phyloP scores from a whole-genome alignment of 495 filamentous ascomycete species.

The Xylaria cubensis region DNA sequence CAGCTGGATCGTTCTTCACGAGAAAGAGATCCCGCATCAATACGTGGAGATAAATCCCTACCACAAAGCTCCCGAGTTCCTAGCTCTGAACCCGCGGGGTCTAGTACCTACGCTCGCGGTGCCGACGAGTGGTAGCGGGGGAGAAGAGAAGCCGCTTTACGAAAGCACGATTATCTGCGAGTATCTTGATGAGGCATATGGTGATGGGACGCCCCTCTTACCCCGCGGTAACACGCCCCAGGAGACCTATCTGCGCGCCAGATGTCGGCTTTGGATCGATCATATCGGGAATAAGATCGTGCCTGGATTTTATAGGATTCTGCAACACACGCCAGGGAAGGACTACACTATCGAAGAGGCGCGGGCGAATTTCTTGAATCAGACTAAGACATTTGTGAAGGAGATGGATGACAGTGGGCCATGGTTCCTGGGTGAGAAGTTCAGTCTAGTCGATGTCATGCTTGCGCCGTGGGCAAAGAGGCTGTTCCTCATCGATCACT shows the following conservation, averaged over 20 bases:
- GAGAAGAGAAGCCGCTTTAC: slow-evolving; percentile 63
- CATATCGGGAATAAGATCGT: slow-evolving; percentile 69
- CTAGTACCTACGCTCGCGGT: slow-evolving; percentile 69
- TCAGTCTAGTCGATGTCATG: slow-evolving; percentile 67
- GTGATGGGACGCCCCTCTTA: slow-evolving; percentile 49
- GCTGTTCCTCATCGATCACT: slow-evolving; percentile 73
- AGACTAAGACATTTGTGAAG: slow-evolving; percentile 60
- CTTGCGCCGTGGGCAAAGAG: slow-evolving; percentile 71
- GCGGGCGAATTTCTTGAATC: slow-evolving; percentile 54
- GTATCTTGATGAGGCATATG: slow-evolving; percentile 72
- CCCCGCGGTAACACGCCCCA: slow-evolving; percentile 42
- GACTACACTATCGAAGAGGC: slow-evolving; percentile 50
- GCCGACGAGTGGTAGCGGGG: slow-evolving; percentile 25
- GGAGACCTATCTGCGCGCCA: slow-evolving; percentile 62
- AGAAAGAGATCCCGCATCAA: slow-evolving; percentile 74
- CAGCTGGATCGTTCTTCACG: slow-evolving; percentile 69
- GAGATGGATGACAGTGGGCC: slow-evolving; percentile 66
- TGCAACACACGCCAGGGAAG: slow-evolving; percentile 66
- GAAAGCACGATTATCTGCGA: slow-evolving; percentile 72
- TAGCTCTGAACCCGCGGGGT: slow-evolving; percentile 71
- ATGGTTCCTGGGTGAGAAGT: slow-evolving; percentile 66
- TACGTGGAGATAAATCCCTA: slow-evolving; percentile 79
- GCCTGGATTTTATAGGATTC: slow-evolving; percentile 66
- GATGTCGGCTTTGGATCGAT: slow-evolving; percentile 71
- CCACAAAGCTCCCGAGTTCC: slow-evolving; percentile 66